Percentiles rank a stretch among this genome's conserved stretches.
Conservation (phyloP, 306 rosid genomes). For the Quercus variabilis region DNA sequence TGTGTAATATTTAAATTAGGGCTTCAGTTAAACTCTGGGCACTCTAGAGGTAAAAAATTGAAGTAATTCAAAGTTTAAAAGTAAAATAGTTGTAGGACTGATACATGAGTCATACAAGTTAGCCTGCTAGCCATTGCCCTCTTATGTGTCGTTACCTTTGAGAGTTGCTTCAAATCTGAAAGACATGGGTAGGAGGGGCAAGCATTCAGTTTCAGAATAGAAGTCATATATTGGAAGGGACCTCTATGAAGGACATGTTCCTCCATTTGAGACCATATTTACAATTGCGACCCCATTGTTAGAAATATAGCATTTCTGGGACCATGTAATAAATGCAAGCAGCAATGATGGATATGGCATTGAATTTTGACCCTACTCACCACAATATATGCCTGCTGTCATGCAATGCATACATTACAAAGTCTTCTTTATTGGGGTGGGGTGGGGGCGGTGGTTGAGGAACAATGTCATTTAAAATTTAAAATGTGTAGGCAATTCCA, state of each 20-base stretch:
- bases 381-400: no score
- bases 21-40: neutral
- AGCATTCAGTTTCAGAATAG: neutral
- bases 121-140: neutral
- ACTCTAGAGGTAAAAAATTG: neutral
- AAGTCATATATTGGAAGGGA: neutral
- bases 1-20: neutral
- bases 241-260: neutral
- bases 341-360: no score
- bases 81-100: neutral
- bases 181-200: neutral
- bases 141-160: neutral
- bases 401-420: no score
- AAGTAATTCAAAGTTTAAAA: neutral
- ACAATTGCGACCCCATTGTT: neutral
- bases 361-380: no score
- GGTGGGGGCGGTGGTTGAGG: no score
- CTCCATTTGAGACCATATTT: neutral
- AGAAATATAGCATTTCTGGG: no score
- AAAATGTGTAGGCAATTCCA: neutral
- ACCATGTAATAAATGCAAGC: no score
- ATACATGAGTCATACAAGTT: neutral
- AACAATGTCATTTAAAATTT: no score
- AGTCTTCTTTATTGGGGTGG: no score
- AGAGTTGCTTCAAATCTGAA: neutral